Conservation (phyloP, 2,329 filamentous ascomycete species). For the Geosmithia morbida region DNA sequence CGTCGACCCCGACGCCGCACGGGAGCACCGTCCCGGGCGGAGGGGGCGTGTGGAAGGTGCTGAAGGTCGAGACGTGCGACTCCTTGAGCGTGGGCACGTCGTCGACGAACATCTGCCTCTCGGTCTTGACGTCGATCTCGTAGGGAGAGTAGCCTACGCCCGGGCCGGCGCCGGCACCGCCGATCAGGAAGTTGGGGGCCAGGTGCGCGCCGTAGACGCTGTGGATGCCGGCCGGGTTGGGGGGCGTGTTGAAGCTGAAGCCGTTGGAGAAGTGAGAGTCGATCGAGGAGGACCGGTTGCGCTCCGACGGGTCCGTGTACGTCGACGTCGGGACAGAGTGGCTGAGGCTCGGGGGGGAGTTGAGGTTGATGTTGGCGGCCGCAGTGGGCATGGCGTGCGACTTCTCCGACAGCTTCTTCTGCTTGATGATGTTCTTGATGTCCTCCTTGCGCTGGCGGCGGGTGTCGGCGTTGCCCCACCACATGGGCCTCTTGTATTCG, state of each 20-base stretch:
- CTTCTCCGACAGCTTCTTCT: constrained; percentile 90
- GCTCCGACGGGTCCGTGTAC: constrained; percentile 59
- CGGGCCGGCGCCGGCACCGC: constrained; percentile 19
- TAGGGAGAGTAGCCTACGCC: constrained; percentile 50
- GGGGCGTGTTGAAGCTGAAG: constrained; percentile 59
- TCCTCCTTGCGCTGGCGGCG: constrained; percentile 78
- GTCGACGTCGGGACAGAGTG: constrained; percentile 72
- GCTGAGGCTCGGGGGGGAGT: constrained; percentile 64
- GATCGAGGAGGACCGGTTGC: constrained; percentile 62
- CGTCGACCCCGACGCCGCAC: constrained; percentile 37
- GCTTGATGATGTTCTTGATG: constrained; percentile 96
- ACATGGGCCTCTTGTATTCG: constrained; percentile 92
- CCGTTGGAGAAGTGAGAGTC: constrained; percentile 63
- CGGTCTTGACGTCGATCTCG: constrained; percentile 92
- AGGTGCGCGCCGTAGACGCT: constrained; percentile 48
- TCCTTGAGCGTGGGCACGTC: constrained; percentile 75
- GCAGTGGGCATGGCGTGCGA: constrained; percentile 18
- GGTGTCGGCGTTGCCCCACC: constrained; percentile 92
- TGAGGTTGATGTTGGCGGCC: constrained; percentile 36
- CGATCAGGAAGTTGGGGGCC: constrained; percentile 44
- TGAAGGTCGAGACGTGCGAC: constrained; percentile 84
- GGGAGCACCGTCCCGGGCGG: constrained; percentile 53
- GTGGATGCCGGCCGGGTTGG: constrained; percentile 28
- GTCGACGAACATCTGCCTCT: constrained; percentile 86
- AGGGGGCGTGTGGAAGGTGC: constrained; percentile 72